phyloP scores from a whole-genome alignment of 2,329 filamentous ascomycete genomes.

The Zymoseptoria passerinii region DNA sequence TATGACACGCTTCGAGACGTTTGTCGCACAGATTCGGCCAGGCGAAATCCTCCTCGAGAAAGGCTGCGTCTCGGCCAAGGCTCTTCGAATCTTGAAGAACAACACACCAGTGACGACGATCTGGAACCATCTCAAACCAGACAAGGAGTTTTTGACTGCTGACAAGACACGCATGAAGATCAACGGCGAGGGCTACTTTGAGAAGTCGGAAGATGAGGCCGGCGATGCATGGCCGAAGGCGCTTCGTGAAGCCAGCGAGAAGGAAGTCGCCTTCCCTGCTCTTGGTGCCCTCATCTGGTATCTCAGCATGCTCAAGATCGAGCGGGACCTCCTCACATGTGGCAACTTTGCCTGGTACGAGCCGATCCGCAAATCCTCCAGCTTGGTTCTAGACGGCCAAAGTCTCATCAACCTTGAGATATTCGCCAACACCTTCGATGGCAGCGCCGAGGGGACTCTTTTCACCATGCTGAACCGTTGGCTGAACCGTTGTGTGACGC shows the following conservation, averaged over 20 bases:
- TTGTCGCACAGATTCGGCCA: slow-evolving; percentile 84
- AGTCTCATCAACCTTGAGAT: slow-evolving; percentile 97
- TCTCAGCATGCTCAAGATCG: slow-evolving; percentile 72
- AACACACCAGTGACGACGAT: slow-evolving; percentile 87
- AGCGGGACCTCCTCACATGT: slow-evolving; percentile 76
- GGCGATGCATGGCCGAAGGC: slow-evolving; percentile 67
- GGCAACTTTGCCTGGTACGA: slow-evolving; percentile 88
- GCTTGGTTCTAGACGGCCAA: slow-evolving; percentile 86
- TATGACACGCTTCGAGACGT: slow-evolving; percentile 93
- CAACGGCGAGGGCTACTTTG: slow-evolving; percentile 70
- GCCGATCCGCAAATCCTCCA: slow-evolving; percentile 83
- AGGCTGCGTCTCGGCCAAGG: slow-evolving; percentile 69
- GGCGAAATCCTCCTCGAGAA: slow-evolving; percentile 87
- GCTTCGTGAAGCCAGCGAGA: slow-evolving; percentile 63
- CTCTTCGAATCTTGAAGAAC: slow-evolving; percentile 87
- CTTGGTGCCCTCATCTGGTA: slow-evolving; percentile 86
- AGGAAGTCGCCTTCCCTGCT: slow-evolving; percentile 80
- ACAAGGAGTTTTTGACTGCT: slow-evolving; percentile 82
- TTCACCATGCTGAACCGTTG: slow-evolving; percentile 89
- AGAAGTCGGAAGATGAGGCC: slow-evolving; percentile 45
- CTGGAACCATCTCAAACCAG: slow-evolving; percentile 87
- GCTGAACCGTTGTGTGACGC: slow-evolving; percentile 88
- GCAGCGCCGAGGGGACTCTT: slow-evolving; percentile 73
- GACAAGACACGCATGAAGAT: slow-evolving; percentile 76
- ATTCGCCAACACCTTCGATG: slow-evolving; percentile 87